phyloP scores from a whole-genome alignment of 305 asterid species.

The Nicotiana rustica region DNA sequence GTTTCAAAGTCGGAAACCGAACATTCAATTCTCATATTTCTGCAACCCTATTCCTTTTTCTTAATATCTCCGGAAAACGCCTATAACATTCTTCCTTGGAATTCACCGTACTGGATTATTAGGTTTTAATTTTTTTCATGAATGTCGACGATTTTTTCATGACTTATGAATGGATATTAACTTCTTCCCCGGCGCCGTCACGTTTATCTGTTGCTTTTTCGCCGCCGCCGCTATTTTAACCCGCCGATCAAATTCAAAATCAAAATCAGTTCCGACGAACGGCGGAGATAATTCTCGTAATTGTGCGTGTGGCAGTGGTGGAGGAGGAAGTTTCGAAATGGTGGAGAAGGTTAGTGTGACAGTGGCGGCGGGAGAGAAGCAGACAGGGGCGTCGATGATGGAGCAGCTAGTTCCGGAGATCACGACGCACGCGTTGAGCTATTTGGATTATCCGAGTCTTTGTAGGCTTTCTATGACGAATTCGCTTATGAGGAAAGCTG shows the following conservation, averaged over 20 bases:
- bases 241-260: constrained; percentile 42
- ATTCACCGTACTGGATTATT: neutral
- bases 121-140: constrained; percentile 27
- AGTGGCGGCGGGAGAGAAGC: constrained; percentile 59
- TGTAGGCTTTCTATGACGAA: constrained; percentile 97
- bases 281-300: constrained; percentile 38
- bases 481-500: constrained; percentile 93
- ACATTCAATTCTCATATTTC: neutral
- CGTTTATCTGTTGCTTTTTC: constrained; percentile 59
- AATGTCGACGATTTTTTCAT: constrained; percentile 44
- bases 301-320: constrained; percentile 34
- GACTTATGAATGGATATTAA: constrained; percentile 77
- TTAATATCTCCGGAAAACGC: neutral
- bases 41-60: neutral
- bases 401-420: constrained; percentile 99
- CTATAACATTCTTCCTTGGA: neutral
- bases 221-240: constrained; percentile 50
- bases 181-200: constrained; percentile 47
- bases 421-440: constrained; percentile 92
- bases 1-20: neutral
- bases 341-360: constrained; percentile 41
- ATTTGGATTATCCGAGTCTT: constrained; percentile 93
- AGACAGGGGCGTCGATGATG: constrained; percentile 95
- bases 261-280: constrained; percentile 42
- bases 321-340: constrained; percentile 51